Conservation (phyloP, 2,329 filamentous ascomycete species). For the Ascocoryne sarcoides region DNA sequence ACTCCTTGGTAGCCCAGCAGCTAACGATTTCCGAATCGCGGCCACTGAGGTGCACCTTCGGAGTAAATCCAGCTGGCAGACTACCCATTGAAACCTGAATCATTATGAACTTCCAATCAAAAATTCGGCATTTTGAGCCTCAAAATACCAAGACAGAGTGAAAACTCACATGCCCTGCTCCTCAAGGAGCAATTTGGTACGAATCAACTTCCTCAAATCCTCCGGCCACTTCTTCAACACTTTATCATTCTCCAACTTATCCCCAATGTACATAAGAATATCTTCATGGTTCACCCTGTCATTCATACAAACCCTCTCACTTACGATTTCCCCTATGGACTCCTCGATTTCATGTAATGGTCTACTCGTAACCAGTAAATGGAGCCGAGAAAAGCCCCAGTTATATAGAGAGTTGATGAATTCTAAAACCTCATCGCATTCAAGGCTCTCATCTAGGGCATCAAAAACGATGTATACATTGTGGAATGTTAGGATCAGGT, state of each 20-base stretch:
- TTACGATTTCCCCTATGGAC: constrained; percentile 15
- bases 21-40: constrained; percentile 23
- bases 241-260: constrained; percentile 19
- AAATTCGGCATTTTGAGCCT: too few species aligned
- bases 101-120: too few species aligned
- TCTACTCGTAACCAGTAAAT: constrained; percentile 28
- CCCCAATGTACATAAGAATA: constrained; percentile 24
- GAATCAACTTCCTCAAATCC: constrained; percentile 23
- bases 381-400: constrained; percentile 3
- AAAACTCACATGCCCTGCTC: constrained; percentile 28
- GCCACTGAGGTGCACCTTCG: constrained; percentile 16
- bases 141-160: neutral
- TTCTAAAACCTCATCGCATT: constrained; percentile 22
- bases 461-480: constrained; percentile 31
- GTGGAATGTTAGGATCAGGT: constrained; percentile 21
- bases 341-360: constrained; percentile 28
- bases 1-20: constrained; percentile 24
- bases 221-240: constrained; percentile 21
- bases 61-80: constrained; percentile 29
- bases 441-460: constrained; percentile 31
- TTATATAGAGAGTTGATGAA: constrained; percentile 6
- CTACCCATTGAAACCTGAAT: constrained; percentile 32
- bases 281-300: constrained; percentile 17
- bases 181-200: constrained; percentile 18
- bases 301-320: constrained; percentile 14